Base-by-base conservation (phyloP, 129 eudicot genomes). In the Ambrosia trifida region DNA sequence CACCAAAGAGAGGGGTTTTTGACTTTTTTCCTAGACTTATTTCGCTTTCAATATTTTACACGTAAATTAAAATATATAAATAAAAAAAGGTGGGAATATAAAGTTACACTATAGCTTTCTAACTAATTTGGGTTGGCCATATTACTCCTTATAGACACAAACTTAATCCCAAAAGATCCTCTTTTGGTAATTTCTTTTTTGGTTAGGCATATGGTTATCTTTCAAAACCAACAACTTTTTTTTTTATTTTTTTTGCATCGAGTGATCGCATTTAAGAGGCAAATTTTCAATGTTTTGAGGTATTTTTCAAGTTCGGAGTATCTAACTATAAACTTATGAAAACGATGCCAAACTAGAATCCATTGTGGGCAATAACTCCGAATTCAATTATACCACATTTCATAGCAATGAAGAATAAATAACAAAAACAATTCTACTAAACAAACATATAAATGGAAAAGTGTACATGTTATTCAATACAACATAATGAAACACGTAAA, bases 81-180 rank as follows among this genome's bases (percentile, higher is more conserved):
- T 57, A 3, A 19, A 35, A 35, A 32, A 33, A 3, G 18, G n/a
- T 2, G 24, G 49, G 58, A 49, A 10, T 11, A 76, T 44, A 76
- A 77, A 77, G 70, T 61, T 59, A 77, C 76, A 69, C 58, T 49
- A 40, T 47, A 57, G 45, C 54, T 40, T 69, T 68, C 45, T 50
- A 38, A 61, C 56, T 77, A 45, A 61, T 28, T 69, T 62, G 65
- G 76, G 66, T 69, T 77, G 66, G 76, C 66, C 51, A 69, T 61
- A 59, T 76, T 76, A 16, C 43, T 46, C 68, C 64, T 50, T 68
- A 28, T 62, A 17, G 68, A 19, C 17, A 62, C 43, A 6, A 40
- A 76, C 35, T 43, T 68, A 69, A 69, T 36, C 20, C 52, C 65
- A 77, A 47, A 47, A 60, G 44, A 20, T 60, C 64, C 35, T 47